A percentile compares a stretch with the other conserved stretches of the same genome.
phyloP scores from a whole-genome alignment of 305 asterid species.

The Monarda citriodora region DNA sequence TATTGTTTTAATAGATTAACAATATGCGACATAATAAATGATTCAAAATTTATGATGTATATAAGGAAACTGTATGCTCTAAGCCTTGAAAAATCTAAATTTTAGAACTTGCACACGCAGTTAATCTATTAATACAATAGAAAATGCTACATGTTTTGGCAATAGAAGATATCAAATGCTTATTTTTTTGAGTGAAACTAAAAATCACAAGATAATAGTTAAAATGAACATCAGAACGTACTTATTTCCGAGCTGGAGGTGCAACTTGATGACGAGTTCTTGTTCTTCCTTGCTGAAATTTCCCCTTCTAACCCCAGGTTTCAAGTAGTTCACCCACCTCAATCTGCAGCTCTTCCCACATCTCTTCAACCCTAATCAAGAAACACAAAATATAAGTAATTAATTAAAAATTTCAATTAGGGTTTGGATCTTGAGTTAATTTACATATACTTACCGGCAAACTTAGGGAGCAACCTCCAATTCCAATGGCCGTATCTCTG shows the following conservation, averaged over 20 bases:
- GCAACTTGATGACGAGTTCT: conserved; percentile 33
- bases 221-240: conserved; percentile 1
- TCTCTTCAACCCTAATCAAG: conserved; percentile 42
- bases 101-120: too few relatives aligned
- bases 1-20: too few relatives aligned
- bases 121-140: too few relatives aligned
- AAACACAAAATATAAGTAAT: neutral
- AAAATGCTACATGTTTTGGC: too few relatives aligned
- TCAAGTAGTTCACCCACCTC: conserved; percentile 57
- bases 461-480: conserved; percentile 30
- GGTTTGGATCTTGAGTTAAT: neutral
- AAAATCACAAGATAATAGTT: neutral
- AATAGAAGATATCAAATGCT: too few relatives aligned
- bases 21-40: too few relatives aligned
- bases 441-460: conserved; percentile 15
- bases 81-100: too few relatives aligned
- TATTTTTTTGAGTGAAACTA: too few relatives aligned
- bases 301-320: conserved; percentile 50
- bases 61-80: too few relatives aligned
- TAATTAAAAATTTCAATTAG: neutral
- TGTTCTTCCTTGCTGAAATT: conserved; percentile 41
- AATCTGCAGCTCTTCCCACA: conserved; percentile 71
- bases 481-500: conserved; percentile 33
- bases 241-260: conserved; percentile 48
- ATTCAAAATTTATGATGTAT: too few relatives aligned